Evolutionary conservation across 2,329 filamentous ascomycete genomes (phyloP).

Genomic region (Penicillium vulpinum): DNA sequence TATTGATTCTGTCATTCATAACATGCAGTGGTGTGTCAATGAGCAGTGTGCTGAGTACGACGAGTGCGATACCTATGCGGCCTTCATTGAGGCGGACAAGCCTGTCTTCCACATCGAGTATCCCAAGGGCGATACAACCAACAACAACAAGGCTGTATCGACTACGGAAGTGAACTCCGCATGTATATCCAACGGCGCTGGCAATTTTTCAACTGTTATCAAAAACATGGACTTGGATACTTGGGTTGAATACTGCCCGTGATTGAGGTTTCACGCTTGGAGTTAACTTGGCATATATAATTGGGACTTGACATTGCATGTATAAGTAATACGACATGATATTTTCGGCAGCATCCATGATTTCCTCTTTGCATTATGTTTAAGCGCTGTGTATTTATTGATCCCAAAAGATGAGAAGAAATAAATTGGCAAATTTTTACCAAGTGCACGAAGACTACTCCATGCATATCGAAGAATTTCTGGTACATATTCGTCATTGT

Average conservation of each 20-base stretch:
- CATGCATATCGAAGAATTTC: background rate
- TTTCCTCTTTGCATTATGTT: background rate
- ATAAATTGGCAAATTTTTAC: background rate
- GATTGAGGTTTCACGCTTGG: background rate
- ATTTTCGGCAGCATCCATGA: background rate
- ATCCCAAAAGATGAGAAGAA: background rate
- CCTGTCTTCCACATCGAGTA: slow-evolving; percentile 76
- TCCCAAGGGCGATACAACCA: slow-evolving; percentile 51
- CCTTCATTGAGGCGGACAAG: slow-evolving; percentile 62
- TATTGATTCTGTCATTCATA: slow-evolving; percentile 51
- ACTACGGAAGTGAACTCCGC: slow-evolving; percentile 38
- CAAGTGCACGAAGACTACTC: background rate
- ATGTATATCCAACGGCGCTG: slow-evolving; percentile 51
- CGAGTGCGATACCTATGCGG: slow-evolving; percentile 60
- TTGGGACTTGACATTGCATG: background rate
- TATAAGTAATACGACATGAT: slow-evolving; percentile 8
- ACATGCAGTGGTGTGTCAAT: slow-evolving; percentile 67
- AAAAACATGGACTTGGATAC: slow-evolving; percentile 66
- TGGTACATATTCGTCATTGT: background rate
- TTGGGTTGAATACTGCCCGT: slow-evolving; percentile 60
- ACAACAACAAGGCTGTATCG: slow-evolving; percentile 37
- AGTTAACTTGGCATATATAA: background rate
- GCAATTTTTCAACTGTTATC: slow-evolving; percentile 63
- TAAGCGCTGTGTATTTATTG: background rate
- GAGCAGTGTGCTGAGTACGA: slow-evolving; percentile 65